phyloP scores from a whole-genome alignment of 129 eudicot species.

The Tanacetum coccineum region DNA sequence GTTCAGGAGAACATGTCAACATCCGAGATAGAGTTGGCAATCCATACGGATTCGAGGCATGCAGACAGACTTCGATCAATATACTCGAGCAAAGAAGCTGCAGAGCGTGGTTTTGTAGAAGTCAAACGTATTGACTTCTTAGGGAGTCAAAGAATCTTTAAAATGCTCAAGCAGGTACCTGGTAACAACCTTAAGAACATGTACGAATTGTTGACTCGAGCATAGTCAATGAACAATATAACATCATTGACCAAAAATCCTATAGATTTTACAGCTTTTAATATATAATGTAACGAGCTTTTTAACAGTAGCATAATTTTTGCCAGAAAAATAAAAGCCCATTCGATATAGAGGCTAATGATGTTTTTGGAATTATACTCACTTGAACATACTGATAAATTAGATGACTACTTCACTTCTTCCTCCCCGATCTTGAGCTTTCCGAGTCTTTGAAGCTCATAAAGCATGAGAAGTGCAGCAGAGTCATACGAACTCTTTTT shows the following conservation, averaged over 20 bases:
- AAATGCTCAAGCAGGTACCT: slow-evolving; percentile 76
- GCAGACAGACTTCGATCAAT: slow-evolving; percentile 71
- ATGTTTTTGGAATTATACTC: too few species aligned
- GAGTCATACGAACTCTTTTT: slow-evolving; percentile 82
- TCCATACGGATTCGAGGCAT: slow-evolving; percentile 90
- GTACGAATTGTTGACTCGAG: slow-evolving; percentile 73
- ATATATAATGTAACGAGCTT: background rate
- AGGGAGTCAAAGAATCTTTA: slow-evolving; percentile 85
- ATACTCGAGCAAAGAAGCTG: slow-evolving; percentile 59
- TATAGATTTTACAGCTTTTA: background rate
- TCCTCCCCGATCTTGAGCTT: slow-evolving; percentile 37
- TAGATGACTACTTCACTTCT: background rate
- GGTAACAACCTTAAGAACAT: slow-evolving; percentile 62
- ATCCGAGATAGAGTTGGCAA: slow-evolving; percentile 72
- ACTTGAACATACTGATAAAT: background rate
- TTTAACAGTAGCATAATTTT: background rate
- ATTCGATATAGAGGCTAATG: too few species aligned
- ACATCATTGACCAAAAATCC: background rate
- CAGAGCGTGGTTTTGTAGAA: slow-evolving; percentile 41
- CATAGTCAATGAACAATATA: slow-evolving; percentile 25
- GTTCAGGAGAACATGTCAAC: slow-evolving; percentile 66
- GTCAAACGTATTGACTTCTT: slow-evolving; percentile 73
- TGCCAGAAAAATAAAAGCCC: background rate
- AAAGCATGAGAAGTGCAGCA: slow-evolving; percentile 70
- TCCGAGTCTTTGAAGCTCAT: slow-evolving; percentile 51